These are phyloP conservation scores for Diplodia intermedia DNA, from an alignment of 2,329 filamentous ascomycete species.

Conservation along the genomic window DNA sequence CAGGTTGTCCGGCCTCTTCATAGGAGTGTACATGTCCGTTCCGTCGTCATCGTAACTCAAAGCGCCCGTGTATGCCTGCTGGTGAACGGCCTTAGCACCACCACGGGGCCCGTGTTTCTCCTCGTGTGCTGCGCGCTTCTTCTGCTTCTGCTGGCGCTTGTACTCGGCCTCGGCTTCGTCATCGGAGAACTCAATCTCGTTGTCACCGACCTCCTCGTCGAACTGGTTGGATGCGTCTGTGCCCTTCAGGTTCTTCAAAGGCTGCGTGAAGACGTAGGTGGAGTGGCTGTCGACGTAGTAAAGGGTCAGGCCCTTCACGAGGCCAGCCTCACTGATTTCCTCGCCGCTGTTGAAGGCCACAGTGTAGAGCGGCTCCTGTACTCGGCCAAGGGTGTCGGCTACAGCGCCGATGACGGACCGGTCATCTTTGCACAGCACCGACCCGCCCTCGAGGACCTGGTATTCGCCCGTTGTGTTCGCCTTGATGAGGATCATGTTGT, in stretches of 20 bases:
- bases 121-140: slow-evolving; percentile 53
- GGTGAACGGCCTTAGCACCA: slow-evolving; percentile 5
- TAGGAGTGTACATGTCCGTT: slow-evolving; percentile 55
- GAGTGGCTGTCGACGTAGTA: slow-evolving; percentile 83
- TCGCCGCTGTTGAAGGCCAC: slow-evolving; percentile 74
- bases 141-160: slow-evolving; percentile 65
- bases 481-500: slow-evolving; percentile 78
- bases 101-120: slow-evolving; percentile 18
- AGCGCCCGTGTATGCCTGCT: slow-evolving; percentile 38
- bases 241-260: slow-evolving; percentile 78
- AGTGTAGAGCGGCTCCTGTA: slow-evolving; percentile 85
- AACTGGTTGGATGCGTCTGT: slow-evolving; percentile 95
- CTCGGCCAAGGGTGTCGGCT: slow-evolving; percentile 84
- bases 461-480: slow-evolving; percentile 81
- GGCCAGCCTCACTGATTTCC: slow-evolving; percentile 70
- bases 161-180: slow-evolving; percentile 92
- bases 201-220: slow-evolving; percentile 85
- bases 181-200: slow-evolving; percentile 94
- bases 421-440: slow-evolving; percentile 79
- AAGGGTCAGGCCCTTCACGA: slow-evolving; percentile 73
- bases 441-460: slow-evolving; percentile 82
- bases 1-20: slow-evolving; percentile 56
- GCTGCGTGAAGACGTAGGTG: slow-evolving; percentile 84
- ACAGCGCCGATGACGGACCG: slow-evolving; percentile 80
- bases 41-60: slow-evolving; percentile 54